Evolutionary conservation across 1,284 basidiomycete genomes (phyloP).

Genomic region (Mixia osmundae): DNA sequence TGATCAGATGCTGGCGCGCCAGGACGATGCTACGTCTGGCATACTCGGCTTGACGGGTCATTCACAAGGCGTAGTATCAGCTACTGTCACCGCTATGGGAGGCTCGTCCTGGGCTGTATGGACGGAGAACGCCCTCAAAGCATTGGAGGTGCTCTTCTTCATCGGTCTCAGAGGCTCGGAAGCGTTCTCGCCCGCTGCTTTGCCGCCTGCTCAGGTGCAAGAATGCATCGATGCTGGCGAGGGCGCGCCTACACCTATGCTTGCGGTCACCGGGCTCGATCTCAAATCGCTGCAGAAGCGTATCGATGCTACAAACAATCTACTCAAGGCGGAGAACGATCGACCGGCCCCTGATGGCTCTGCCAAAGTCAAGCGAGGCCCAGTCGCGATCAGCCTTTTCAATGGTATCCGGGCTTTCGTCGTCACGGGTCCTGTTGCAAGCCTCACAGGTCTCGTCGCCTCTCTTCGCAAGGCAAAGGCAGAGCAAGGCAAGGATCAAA

Average conservation of each 20-base stretch:
- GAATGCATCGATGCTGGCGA: constrained; percentile 80
- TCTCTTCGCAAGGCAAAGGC: constrained; percentile 74
- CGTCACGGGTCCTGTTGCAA: constrained; percentile 72
- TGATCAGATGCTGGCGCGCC: constrained; percentile 6
- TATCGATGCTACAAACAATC: constrained; percentile 65
- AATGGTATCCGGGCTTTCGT: constrained; percentile 82
- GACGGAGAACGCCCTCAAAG: constrained; percentile 50
- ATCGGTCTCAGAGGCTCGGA: constrained; percentile 53
- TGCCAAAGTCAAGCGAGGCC: constrained; percentile 13
- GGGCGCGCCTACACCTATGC: constrained; percentile 79
- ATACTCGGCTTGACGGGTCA: constrained; percentile 43
- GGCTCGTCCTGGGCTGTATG: constrained; percentile 27
- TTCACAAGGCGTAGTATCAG: constrained; percentile 87
- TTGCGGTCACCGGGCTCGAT: constrained; percentile 58
- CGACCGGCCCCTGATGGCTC: too few species aligned
- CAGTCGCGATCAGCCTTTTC: constrained; percentile 57
- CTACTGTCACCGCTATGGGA: constrained; percentile 44
- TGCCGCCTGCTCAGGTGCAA: constrained; percentile 68
- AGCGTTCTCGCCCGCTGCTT: constrained; percentile 73
- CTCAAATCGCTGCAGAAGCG: constrained; percentile 41
- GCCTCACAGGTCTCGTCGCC: constrained; percentile 82
- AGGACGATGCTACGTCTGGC: too few species aligned
- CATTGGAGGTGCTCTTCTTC: constrained; percentile 76
- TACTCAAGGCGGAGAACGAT: constrained; percentile 36
- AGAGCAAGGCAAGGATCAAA: constrained; percentile 67